Conservation (phyloP, 371 early-diverging fungal species). For the Mortierella sp. region DNA sequence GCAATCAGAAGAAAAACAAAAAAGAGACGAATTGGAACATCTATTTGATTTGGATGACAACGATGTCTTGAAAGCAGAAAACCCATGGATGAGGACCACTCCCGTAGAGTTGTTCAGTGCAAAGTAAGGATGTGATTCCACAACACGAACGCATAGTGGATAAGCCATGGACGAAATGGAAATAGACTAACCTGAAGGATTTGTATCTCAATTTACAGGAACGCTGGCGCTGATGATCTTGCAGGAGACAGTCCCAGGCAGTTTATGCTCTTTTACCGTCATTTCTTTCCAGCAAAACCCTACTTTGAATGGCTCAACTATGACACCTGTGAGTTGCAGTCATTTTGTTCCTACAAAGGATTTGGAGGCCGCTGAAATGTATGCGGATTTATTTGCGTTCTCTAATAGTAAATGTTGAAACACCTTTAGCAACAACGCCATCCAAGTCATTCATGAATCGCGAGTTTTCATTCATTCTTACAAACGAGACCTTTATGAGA, state of each 20-base stretch:
- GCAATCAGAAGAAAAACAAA: slow-evolving; percentile 11
- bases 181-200: background rate
- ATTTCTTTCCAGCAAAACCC: slow-evolving; percentile 85
- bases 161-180: background rate
- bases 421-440: slow-evolving; percentile 41
- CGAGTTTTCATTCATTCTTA: slow-evolving; percentile 95
- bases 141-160: too few species aligned
- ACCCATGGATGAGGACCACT: slow-evolving; percentile 10
- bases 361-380: background rate
- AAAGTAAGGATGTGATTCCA: background rate
- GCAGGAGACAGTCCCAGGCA: slow-evolving; percentile 46
- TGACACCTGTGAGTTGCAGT: slow-evolving; percentile 65
- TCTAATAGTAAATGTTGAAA: background rate
- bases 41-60: slow-evolving; percentile 30
- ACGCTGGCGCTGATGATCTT: slow-evolving; percentile 14
- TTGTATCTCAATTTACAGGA: background rate
- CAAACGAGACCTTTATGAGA: slow-evolving; percentile 86
- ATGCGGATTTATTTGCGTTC: background rate
- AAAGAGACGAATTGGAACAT: slow-evolving; percentile 26
- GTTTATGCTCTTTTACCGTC: slow-evolving; percentile 82
- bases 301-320: slow-evolving; percentile 91
- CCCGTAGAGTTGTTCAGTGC: slow-evolving; percentile 1
- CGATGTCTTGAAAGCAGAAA: slow-evolving; percentile 6
- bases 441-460: slow-evolving; percentile 82
- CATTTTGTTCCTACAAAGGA: background rate